Conservation (phyloP, 2,329 filamentous ascomycete genomes). For the Chrysoporthe puriensis region DNA sequence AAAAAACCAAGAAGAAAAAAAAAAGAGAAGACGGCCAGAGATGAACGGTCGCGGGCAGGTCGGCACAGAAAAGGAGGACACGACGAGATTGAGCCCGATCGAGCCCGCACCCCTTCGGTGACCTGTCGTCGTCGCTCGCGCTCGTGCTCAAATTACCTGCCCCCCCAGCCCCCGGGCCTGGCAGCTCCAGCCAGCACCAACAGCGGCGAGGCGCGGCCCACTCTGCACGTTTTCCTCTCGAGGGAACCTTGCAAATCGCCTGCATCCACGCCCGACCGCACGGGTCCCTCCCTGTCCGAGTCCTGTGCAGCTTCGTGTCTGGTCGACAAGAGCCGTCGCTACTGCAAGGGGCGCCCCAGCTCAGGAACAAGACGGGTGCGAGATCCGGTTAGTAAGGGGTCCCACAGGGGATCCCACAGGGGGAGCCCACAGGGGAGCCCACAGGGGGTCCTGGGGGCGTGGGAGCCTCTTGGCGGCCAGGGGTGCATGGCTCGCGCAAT, state of each 20-base stretch:
- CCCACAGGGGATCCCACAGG: too few relatives aligned
- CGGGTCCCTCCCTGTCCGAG: background rate
- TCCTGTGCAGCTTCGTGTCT: background rate
- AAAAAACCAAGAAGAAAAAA: background rate
- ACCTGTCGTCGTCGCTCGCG: background rate
- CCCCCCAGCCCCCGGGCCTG: background rate
- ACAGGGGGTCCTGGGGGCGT: too few relatives aligned
- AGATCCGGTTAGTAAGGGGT: too few relatives aligned
- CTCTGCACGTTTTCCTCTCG: conserved; percentile 1
- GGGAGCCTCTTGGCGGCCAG: background rate
- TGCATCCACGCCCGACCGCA: background rate
- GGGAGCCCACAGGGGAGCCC: too few relatives aligned
- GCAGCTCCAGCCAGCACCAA: background rate
- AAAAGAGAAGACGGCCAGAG: background rate
- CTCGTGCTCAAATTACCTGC: conserved; percentile 7
- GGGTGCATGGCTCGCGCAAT: conserved; percentile 2
- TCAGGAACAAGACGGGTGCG: too few relatives aligned
- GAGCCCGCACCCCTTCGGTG: background rate
- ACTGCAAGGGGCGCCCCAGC: too few relatives aligned
- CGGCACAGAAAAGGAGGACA: background rate
- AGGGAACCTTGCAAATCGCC: background rate
- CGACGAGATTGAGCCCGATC: background rate
- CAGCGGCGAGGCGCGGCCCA: background rate
- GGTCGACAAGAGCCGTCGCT: too few relatives aligned
- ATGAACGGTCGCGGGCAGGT: background rate